Evolutionary conservation across 257 asterid genomes (phyloP).

Genomic region (Nicotiana obtusifolia): DNA sequence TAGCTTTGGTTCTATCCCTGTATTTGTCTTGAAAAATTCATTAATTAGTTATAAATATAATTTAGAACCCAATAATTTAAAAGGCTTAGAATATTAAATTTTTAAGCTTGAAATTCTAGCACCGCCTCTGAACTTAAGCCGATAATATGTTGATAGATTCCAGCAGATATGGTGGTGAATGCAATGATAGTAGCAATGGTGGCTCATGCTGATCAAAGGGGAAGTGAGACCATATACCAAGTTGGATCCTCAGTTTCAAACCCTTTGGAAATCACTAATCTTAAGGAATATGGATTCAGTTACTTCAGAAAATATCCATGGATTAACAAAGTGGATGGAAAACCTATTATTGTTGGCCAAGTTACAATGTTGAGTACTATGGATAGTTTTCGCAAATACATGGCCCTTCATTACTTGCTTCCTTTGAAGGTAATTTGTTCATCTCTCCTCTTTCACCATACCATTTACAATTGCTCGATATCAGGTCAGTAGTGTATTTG

Average conservation of each 20-base stretch:
- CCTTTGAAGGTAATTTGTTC: slow-evolving; percentile 52
- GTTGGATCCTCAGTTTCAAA: slow-evolving; percentile 72
- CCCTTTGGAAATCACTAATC: slow-evolving; percentile 34
- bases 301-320: slow-evolving; percentile 73
- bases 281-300: slow-evolving; percentile 47
- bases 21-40: no score
- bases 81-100: no score
- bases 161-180: slow-evolving; percentile 96
- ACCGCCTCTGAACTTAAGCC: no score
- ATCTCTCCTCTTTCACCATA: background rate
- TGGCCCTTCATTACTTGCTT: slow-evolving; percentile 54
- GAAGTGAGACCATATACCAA: slow-evolving; percentile 51
- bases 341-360: slow-evolving; percentile 55
- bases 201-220: slow-evolving; percentile 43
- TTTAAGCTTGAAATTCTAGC: no score
- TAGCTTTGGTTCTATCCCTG: no score
- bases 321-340: slow-evolving; percentile 59
- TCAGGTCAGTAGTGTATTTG: no score
- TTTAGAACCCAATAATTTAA: no score
- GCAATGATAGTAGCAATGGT: slow-evolving; percentile 71
- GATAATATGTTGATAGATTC: slow-evolving; percentile 42
- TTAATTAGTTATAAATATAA: no score
- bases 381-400: slow-evolving; percentile 62
- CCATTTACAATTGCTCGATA: no score
- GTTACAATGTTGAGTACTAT: slow-evolving; percentile 44